Percentiles rank a stretch among this genome's conserved stretches.
phyloP scores from a whole-genome alignment of 2,329 filamentous ascomycete genomes.

The Hymenoscyphus linearis region DNA sequence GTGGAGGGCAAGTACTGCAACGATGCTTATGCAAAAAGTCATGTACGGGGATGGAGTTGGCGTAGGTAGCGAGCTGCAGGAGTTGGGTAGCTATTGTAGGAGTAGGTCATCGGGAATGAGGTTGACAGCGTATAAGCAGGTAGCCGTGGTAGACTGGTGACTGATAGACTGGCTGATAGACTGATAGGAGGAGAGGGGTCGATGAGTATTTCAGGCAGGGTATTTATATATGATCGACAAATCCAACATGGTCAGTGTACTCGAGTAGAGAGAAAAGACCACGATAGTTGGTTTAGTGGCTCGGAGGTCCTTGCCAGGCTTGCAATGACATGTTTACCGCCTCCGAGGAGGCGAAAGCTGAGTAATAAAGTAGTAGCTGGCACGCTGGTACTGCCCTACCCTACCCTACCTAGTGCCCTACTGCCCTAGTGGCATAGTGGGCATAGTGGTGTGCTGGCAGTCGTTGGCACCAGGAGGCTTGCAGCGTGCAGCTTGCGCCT shows the following conservation, averaged over 20 bases:
- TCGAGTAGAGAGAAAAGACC: not conserved
- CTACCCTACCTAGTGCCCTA: too few species aligned
- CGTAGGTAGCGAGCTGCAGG: not conserved
- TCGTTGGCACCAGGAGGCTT: not conserved
- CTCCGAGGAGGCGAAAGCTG: not conserved
- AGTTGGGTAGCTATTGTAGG: not conserved
- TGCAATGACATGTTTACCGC: not conserved
- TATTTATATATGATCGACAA: not conserved
- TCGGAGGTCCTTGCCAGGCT: not conserved
- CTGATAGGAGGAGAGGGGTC: not conserved
- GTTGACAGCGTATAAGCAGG: not conserved
- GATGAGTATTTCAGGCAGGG: not conserved
- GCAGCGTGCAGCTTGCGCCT: not conserved
- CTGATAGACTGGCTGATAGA: too few species aligned
- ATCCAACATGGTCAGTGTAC: not conserved
- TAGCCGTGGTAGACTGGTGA: not conserved
- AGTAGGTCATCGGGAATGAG: not conserved
- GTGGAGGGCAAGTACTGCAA: not conserved
- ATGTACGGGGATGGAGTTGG: not conserved
- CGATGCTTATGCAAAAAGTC: not conserved
- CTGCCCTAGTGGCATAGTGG: too few species aligned
- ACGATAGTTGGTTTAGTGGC: not conserved
- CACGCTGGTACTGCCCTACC: too few species aligned
- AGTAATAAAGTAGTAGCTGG: not conserved
- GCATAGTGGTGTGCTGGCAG: constrained; percentile 2